Base-by-base conservation (phyloP, 2,329 filamentous ascomycete genomes). In the Paracoccidioides brasiliensis region DNA sequence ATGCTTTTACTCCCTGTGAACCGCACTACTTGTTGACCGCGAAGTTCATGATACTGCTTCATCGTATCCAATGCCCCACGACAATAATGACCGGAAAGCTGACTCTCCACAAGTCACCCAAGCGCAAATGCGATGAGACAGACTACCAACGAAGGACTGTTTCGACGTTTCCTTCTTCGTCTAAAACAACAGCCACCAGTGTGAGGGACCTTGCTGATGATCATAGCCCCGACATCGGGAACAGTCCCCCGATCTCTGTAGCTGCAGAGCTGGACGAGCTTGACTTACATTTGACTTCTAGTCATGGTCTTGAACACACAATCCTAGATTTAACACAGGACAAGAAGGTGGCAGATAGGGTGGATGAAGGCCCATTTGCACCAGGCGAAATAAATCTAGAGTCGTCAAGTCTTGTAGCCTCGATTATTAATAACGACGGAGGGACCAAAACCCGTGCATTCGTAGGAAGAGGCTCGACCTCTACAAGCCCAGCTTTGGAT, bases 211-310 rank as follows among this genome's bases (percentile, higher is more conserved):
- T 69, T 42, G 61, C 61, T 32, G 66, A 69, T 56, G 67, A 68
- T 40, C 64, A 66, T 48, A 52, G 59, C 15, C 64, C 50, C n/a
- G 49, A 66, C 67, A 52, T 57, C 62, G 43, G 68, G n/a, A 53
- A 55, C 40, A 60, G 72, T 57, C 72, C 72, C 54, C 68, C 67
- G 54, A 66, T 69, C 33, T 63, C 63, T 28, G 71, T 74, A 44
- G 69, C 69, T 54, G 67, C 70, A 55, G 67, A 66, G 55, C 65
- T 75, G 49, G 67, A 68, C 50, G 64, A 70, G 53, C 63, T 75
- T 55, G 70, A 71, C 48, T 67, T 75, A 55, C 65, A 67, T 38
- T 67, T 65, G 52, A 50, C 40, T 46, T 53, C 41, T 37, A 28
- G 41, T 44, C 22, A 32, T 30, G 10, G 33, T 9, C 6, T 35